Percentiles rank a stretch among this genome's conserved stretches.
phyloP scores from a whole-genome alignment of 2,329 filamentous ascomycete species.

The Malbranchea cinnamomea region DNA sequence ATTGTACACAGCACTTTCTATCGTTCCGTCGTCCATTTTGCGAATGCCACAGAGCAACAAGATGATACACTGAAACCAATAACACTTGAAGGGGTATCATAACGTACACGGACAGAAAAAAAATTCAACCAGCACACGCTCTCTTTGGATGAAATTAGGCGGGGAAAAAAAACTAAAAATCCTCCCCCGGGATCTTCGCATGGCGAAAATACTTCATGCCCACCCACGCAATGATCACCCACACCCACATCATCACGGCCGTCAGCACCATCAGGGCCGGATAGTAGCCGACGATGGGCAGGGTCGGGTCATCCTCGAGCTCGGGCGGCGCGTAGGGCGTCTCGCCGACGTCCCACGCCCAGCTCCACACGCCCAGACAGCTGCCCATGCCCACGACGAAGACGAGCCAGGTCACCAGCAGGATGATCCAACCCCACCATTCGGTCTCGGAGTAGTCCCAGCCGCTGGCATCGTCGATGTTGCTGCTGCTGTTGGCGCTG shows the following conservation, averaged over 20 bases:
- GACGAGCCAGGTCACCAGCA: conserved; percentile 83
- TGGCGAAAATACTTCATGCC: conserved; percentile 99
- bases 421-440: conserved; percentile 94
- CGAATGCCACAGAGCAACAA: too few species aligned
- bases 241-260: conserved; percentile 95
- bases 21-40: too few species aligned
- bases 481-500: too few species aligned
- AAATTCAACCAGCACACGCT: too few species aligned
- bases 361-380: conserved; percentile 88
- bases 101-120: neutral
- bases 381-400: conserved; percentile 96
- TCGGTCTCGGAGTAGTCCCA: conserved; percentile 93
- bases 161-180: conserved; percentile 18
- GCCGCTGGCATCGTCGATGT: too few species aligned
- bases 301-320: conserved; percentile 81
- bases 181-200: conserved; percentile 67
- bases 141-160: neutral
- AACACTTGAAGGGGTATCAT: neutral
- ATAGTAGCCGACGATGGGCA: conserved; percentile 95
- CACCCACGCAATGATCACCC: conserved; percentile 94
- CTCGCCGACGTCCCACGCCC: conserved; percentile 97
- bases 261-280: conserved; percentile 86
- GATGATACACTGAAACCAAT: too few species aligned
- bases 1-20: too few species aligned
- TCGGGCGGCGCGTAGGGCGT: conserved; percentile 92